phyloP scores from a whole-genome alignment of 108 stramenopile species.

The Parmales sp. region DNA sequence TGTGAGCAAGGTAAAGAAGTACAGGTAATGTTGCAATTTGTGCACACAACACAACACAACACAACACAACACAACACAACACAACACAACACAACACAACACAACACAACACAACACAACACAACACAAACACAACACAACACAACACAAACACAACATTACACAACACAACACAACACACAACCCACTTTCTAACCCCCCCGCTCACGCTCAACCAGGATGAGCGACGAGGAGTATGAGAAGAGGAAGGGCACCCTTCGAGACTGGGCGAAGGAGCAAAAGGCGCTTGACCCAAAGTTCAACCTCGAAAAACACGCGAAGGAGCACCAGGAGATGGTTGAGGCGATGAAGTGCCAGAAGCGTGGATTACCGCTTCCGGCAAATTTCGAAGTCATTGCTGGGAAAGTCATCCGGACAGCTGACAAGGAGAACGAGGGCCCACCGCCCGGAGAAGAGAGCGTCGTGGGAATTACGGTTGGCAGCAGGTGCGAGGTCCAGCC shows the following conservation, averaged over 20 bases:
- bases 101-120: no score
- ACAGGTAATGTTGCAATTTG: no score
- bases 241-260: conserved; percentile 77
- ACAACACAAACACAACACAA: no score
- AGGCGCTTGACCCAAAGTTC: conserved; percentile 70
- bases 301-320: conserved; percentile 60
- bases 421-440: conserved; percentile 22
- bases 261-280: conserved; percentile 76
- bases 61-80: no score
- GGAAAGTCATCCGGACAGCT: conserved; percentile 30
- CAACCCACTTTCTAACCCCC: no score
- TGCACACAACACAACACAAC: no score
- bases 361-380: background rate
- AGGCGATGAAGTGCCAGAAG: conserved; percentile 30
- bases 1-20: conserved; percentile 76
- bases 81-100: no score
- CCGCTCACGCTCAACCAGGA: no score
- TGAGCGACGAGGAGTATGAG: conserved; percentile 92
- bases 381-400: conserved; percentile 14
- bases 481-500: conserved; percentile 83
- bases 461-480: conserved; percentile 50
- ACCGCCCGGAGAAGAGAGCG: conserved; percentile 26
- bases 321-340: conserved; percentile 55
- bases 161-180: no score
- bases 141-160: no score